phyloP scores from a whole-genome alignment of 2,329 filamentous ascomycete genomes.

The Arthrobotrys sphaeroides region DNA sequence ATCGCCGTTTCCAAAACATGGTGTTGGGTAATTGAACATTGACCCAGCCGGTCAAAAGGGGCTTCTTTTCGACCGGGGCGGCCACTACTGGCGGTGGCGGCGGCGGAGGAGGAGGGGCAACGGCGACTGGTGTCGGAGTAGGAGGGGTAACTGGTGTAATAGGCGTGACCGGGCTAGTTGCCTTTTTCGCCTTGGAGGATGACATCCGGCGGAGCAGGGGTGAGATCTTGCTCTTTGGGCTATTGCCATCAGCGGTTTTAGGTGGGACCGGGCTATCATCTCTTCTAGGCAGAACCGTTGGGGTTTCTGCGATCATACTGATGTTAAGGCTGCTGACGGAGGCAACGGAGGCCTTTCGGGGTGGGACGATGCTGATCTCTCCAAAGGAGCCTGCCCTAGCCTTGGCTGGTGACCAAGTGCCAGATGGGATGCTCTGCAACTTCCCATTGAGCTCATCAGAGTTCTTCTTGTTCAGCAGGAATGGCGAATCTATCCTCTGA shows the following conservation, averaged over 20 bases:
- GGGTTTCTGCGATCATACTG: conserved; percentile 32
- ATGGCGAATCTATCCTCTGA: conserved; percentile 48
- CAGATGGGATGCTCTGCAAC: conserved; percentile 2
- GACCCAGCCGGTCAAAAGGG: conserved; percentile 64
- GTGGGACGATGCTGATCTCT: conserved; percentile 34
- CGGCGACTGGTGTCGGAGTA: conserved; percentile 71
- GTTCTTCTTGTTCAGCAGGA: conserved; percentile 40
- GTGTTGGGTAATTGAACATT: conserved; percentile 98
- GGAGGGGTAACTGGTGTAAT: conserved; percentile 43
- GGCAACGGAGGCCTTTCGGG: conserved; percentile 40
- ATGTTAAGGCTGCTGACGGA: conserved; percentile 49
- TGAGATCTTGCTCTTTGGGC: conserved; percentile 42
- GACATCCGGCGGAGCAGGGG: conserved; percentile 46
- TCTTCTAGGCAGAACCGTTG: conserved; percentile 7
- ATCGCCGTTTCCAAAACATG: conserved; percentile 93
- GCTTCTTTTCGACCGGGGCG: conserved; percentile 71
- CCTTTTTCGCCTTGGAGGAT: conserved; percentile 29
- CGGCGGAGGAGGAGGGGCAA: conserved; percentile 61
- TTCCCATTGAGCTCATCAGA: conserved; percentile 35
- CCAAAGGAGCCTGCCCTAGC: conserved; percentile 44
- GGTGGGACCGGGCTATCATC: conserved; percentile 22
- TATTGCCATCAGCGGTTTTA: conserved; percentile 16
- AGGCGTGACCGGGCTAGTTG: conserved; percentile 20
- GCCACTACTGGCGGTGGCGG: conserved; percentile 70
- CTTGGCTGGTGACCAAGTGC: conserved; percentile 33